A percentile compares a stretch with the other conserved stretches of the same genome.
Evolutionary conservation across 1,139 yeast genomes (phyloP).

Genomic region (Blastobotrys elegans): DNA sequence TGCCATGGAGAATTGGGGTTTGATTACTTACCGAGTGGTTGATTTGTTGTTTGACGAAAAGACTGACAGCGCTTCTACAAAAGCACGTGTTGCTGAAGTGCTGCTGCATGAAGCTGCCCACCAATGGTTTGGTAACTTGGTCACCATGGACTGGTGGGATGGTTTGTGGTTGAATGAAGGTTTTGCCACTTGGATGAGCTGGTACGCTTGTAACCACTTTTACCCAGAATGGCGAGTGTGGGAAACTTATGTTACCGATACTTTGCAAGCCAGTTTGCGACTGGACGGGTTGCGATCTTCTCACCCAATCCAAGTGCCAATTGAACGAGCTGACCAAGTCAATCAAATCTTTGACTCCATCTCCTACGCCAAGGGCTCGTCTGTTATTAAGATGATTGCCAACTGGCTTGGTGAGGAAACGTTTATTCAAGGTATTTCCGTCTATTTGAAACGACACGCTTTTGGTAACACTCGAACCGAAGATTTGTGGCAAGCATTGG

Average conservation of each 20-base stretch:
- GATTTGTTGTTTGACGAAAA: conserved; percentile 60
- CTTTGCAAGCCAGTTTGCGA: conserved; percentile 57
- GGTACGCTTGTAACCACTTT: conserved; percentile 58
- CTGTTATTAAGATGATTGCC: conserved; percentile 65
- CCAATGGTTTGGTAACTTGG: conserved; percentile 81
- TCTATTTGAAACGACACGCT: conserved; percentile 52
- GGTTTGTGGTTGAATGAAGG: conserved; percentile 82
- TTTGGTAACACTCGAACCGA: conserved; percentile 57
- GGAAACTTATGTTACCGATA: conserved; percentile 56
- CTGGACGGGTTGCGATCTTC: conserved; percentile 69
- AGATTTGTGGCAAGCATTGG: conserved; percentile 56
- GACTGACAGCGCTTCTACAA: conserved; percentile 43
- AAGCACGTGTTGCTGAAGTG: conserved; percentile 70
- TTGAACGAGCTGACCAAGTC: conserved; percentile 65
- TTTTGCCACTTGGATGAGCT: conserved; percentile 78
- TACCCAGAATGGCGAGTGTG: conserved; percentile 72
- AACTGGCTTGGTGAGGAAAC: conserved; percentile 61
- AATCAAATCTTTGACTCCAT: conserved; percentile 77
- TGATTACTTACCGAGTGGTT: conserved; percentile 66
- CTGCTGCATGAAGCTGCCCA: conserved; percentile 79
- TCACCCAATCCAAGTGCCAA: conserved; percentile 77
- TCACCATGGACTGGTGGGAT: conserved; percentile 86
- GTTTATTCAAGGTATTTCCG: conserved; percentile 66
- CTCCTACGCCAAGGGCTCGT: conserved; percentile 73
- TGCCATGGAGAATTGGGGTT: conserved; percentile 82